These are phyloP conservation scores for Paramyrothecium sp. DNA, from an alignment of 2,329 filamentous ascomycete genomes.

Conservation along the genomic window DNA sequence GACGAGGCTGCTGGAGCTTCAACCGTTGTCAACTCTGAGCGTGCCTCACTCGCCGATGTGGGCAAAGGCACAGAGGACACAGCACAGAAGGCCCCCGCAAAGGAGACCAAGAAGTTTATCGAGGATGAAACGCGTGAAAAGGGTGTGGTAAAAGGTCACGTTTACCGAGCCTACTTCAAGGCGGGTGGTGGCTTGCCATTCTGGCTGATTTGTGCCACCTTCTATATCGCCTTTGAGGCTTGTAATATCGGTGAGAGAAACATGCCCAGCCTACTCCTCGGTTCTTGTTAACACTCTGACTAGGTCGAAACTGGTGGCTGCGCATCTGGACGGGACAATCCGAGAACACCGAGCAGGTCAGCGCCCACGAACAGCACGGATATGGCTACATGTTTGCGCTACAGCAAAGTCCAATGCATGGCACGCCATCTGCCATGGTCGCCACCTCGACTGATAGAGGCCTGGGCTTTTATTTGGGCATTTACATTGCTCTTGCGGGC, in stretches of 20 bases:
- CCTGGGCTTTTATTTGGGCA: constrained; percentile 62
- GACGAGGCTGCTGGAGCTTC: constrained; percentile 41
- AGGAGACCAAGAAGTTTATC: constrained; percentile 66
- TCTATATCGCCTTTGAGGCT: constrained; percentile 55
- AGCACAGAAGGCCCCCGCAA: constrained; percentile 49
- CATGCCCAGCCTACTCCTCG: background rate
- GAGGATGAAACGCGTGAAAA: constrained; percentile 73
- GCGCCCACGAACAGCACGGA: constrained; percentile 30
- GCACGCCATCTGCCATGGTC: background rate
- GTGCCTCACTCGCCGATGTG: constrained; percentile 39
- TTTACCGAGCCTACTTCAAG: constrained; percentile 68
- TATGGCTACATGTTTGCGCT: constrained; percentile 44
- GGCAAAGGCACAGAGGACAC: constrained; percentile 38
- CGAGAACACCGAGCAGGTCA: constrained; percentile 15
- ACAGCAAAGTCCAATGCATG: constrained; percentile 43
- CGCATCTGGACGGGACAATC: constrained; percentile 55
- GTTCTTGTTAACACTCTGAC: constrained; percentile 6
- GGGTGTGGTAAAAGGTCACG: constrained; percentile 63
- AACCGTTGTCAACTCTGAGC: constrained; percentile 56
- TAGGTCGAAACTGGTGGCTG: constrained; percentile 62
- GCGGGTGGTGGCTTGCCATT: constrained; percentile 63
- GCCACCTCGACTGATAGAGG: constrained; percentile 30
- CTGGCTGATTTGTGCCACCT: constrained; percentile 53
- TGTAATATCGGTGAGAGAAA: constrained; percentile 49
- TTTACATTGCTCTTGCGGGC: constrained; percentile 64